Base-by-base conservation (phyloP, 2,329 filamentous ascomycete species). In the Fusarium odoratissimum region DNA sequence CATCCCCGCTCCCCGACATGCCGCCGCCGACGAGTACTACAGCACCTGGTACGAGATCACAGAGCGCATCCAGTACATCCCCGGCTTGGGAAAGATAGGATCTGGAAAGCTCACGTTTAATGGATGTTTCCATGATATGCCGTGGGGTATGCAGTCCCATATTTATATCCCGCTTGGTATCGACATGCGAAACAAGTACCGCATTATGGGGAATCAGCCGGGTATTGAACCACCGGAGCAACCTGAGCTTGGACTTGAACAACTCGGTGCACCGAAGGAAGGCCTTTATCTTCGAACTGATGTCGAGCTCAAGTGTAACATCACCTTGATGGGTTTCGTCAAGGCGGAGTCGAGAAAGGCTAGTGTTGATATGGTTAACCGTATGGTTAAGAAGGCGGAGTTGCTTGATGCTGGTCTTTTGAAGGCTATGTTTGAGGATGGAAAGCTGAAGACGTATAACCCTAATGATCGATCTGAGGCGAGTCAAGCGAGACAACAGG, bases 41-140 rank as follows among this genome's bases (percentile, higher is more conserved):
- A 90, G 90, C 70, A 91, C 91, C 35, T 93, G 91, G 91, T 93
- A 93, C 80, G 90, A 93, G 80, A 92, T 93, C 77, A 87, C 84
- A 64, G 87, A 93, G 84, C 87, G 90, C 76, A 91, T 93, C 67
- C 91, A 92, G 78, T 89, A 90, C 74, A 82, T 92, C 10, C 91
- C 91, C 1, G 91, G 91, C 38, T 82, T 92, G 61, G 91, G 91
- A 73, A 89, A 85, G 81, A 85, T 91, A 67, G 90, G 90, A 30
- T 89, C 89, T 7, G 87, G 90, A 78, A 88, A 89, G 77, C 91
- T 93, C 80, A 86, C 84, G 51, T 93, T 93, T 83, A 91, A 90
- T 67, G 91, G 90, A 67, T 92, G 91, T 77, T 93, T 93, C 79
- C 91, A 93, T 77, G 87, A 93, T 79, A 89, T 92, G 84, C 90